A percentile compares a stretch with the other conserved stretches of the same genome.
These are phyloP conservation scores for Fusarium denticulatum DNA, from an alignment of 2,329 filamentous ascomycete genomes.

Conservation along the genomic window DNA sequence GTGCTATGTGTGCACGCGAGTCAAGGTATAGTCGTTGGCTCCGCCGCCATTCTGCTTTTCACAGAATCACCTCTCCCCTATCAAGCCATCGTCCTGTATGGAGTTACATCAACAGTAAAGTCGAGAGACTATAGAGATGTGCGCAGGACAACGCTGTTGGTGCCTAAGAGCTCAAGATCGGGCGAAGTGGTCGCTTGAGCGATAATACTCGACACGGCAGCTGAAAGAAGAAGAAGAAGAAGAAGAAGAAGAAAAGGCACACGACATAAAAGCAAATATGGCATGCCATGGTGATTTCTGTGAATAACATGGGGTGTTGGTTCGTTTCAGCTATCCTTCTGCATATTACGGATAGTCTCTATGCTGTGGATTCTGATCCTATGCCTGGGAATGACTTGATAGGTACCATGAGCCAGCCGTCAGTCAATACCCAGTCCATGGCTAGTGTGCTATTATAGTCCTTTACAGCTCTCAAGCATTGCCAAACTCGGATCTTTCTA, in stretches of 20 bases:
- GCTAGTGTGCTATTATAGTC: not conserved
- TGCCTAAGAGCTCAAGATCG: not conserved
- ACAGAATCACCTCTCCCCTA: not conserved
- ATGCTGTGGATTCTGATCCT: constrained; percentile 3
- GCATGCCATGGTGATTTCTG: not conserved
- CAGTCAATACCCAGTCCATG: not conserved
- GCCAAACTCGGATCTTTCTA: not conserved
- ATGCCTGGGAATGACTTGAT: not conserved
- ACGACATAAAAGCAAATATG: constrained; percentile 17
- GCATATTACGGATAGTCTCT: not conserved
- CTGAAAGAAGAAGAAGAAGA: not conserved
- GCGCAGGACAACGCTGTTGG: not conserved
- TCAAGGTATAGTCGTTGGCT: not conserved
- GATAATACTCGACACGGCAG: not conserved
- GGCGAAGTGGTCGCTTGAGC: not conserved
- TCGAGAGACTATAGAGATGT: not conserved
- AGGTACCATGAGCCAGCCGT: not conserved
- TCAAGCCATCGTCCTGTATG: not conserved
- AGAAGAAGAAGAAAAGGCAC: not conserved
- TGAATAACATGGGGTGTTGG: constrained; percentile 5
- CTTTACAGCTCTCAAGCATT: not conserved
- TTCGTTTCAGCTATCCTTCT: not conserved
- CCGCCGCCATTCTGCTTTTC: not conserved
- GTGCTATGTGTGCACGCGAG: constrained; percentile 10
- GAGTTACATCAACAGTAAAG: too few species aligned